Evolutionary conservation across 2,329 filamentous ascomycete species (phyloP), one percentile per base, ranked within the genome.

Genomic region (Cercospora beticola): DNA sequence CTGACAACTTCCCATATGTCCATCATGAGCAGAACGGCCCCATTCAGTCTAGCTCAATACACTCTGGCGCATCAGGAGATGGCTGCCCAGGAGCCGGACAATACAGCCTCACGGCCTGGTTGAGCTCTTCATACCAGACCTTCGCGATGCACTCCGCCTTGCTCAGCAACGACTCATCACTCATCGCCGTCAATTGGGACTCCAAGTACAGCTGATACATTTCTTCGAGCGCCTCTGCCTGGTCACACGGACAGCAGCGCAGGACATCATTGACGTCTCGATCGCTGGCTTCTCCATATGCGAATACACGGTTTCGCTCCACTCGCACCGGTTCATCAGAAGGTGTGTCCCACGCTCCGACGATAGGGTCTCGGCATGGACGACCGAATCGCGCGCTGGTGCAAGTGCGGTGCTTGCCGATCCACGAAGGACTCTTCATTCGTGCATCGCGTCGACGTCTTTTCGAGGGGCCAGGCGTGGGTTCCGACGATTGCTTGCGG

Each of bases 191-290:
- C 31, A n/a, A 9, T 46, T 49, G 23, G 5, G 28, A 52, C n/a
- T 46, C 61, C 36, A 33, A 8, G 52, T 43, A 64, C 18, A 57
- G n/a, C 18, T 28, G 49, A 30, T 33, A 64, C 62, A 57, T 64
- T 10, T n/a, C 18, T 21, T 43, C 62, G 8, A 64, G 31, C 12
- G 56, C 33, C 49, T 57, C 31, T 4, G 62, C 49, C 10, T 57
- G 46, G 30, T 58, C 62, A 16, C 62, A 65, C 0, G 62, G 62
- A 2, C 52, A 65, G n/a, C 52, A 46, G 31, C 62, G 56, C 23
- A 57, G 23, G 21, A 65, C 36, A 31, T 28, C 52, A 3, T 59
- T 36, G 28, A 65, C 31, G 16, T 65, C 31, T 10, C 57, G 49
- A 5, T 28, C 16, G n/a, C 49, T 46, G 9, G 56, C 52, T 36